Base-by-base conservation (phyloP, 257 asterid genomes). In the Perilla frutescens region DNA sequence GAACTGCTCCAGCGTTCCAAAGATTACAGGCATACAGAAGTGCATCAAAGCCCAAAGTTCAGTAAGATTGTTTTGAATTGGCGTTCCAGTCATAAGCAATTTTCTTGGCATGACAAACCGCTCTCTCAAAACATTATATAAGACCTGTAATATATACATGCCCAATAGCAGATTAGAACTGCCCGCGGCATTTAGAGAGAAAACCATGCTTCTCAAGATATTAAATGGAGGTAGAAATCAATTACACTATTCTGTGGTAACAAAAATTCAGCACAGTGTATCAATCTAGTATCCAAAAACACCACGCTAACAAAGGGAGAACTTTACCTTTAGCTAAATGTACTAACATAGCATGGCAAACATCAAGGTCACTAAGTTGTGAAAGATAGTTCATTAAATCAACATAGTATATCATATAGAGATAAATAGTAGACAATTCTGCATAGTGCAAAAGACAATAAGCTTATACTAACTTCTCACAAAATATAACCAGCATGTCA, bases 11-110 rank as follows among this genome's bases (percentile, higher is more conserved):
- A 67, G 75, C 49, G 84, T 85, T 75, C 97, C 98, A 78, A 91
- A 91, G 73, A 91, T 82, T 70, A 79, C 73, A 61, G 96, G 96
- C 95, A 91, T 81, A 70, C 96, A 88, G 81, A 94, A 91, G 81
- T 88, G 93, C 91, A 86, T 84, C 87, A 94, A 81, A 47, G 97
- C 96, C 98, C 97, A 94, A 74, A 91, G 96, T 81, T 91, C 98
- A 43, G 91, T 73, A 36, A 94, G 88, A 81, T 87, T 94, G 87
- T 94, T 94, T 81, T 94, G 98, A 73, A 94, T 86, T 54, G 98
- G 98, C 32, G 98, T 94, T 81, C 98, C 98, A 15, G 97, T 91
- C 91, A 94, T 86, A 84, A 94, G 86, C 88, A 94, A 81, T 72
- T 86, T 92, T 71, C 99, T 82, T 67, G 99, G 97, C 83, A 91